Base-by-base conservation (phyloP, 2,329 filamentous ascomycete species). In the Aspergillus fijiensis region DNA sequence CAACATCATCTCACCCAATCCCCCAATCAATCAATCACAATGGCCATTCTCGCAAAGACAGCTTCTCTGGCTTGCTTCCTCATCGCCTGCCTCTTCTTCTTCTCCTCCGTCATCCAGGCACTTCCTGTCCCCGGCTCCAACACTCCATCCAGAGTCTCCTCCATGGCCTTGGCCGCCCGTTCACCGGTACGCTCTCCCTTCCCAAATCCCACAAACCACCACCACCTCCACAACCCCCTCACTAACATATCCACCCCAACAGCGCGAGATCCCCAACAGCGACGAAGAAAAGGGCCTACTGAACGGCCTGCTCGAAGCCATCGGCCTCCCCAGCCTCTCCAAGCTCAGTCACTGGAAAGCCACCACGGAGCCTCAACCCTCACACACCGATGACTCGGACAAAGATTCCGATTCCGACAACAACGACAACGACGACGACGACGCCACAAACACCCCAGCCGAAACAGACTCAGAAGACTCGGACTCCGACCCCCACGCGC, bases 181-280 rank as follows among this genome's bases (percentile, higher is more conserved):
- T 51, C 48, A 52, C 50, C 61, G 48, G 51, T 23, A 57, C 60
- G 45, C 57, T 62, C 55, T 31, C 57, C 55, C 29, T 9, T 11
- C 35, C 19, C 25, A 12, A 33, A 49, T 25, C 14, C 9, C 4
- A 14, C 14, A 23, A 39, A n/a, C n/a, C n/a, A n/a, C n/a, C n/a
- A n/a, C n/a, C n/a, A n/a, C n/a, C n/a, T n/a, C 9, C 4, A 14
- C 14, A 23, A 39, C 48, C 27, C 19, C 16, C 33, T 21, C 35
- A 35, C 62, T 58, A 49, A 60, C 61, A 1, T 5, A 5, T n/a
- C 16, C 27, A 45, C 5, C 39, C 5, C 6, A 16, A 39, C 35
- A 72, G 69, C 63, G 69, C 58, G 51, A 69, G 7, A 67, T 71
- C 39, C 68, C 70, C 16, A 58, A 64, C 25, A 65, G 60, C 10